Percentiles rank a stretch among this genome's conserved stretches.
These are phyloP conservation scores for Xenoacremonium recifei DNA, from an alignment of 2,329 filamentous ascomycete genomes.

Conservation along the genomic window DNA sequence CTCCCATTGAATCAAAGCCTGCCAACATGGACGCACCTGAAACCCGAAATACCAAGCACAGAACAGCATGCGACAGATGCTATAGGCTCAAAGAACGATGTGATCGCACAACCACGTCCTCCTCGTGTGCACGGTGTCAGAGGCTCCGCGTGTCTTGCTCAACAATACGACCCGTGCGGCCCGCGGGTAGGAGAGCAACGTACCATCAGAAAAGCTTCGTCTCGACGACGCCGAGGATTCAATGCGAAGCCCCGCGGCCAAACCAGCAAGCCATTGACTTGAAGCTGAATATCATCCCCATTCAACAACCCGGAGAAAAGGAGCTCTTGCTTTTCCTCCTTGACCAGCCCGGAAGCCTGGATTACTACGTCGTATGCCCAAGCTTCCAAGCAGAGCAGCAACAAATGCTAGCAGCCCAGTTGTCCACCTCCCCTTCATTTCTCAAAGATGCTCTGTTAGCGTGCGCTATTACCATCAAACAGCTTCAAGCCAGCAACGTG, in stretches of 20 bases:
- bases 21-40: too few species aligned
- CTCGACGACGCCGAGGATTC: background rate
- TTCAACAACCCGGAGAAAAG: background rate
- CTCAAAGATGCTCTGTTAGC: conserved; percentile 3
- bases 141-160: background rate
- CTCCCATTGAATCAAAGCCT: too few species aligned
- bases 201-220: background rate
- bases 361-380: conserved; percentile 1
- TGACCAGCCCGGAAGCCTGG: background rate
- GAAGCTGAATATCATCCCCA: background rate
- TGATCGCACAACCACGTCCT: background rate
- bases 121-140: conserved; percentile 1
- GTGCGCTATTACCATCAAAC: background rate
- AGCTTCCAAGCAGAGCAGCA: conserved; percentile 2
- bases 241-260: background rate
- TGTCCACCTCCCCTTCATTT: background rate
- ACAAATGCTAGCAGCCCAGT: background rate
- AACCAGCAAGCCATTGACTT: background rate
- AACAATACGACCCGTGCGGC: conserved; percentile 1
- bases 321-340: conserved; percentile 2
- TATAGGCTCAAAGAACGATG: conserved; percentile 4
- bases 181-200: background rate
- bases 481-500: background rate
- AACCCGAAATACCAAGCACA: too few species aligned
- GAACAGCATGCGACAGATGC: conserved; percentile 6